A percentile compares a stretch with the other conserved stretches of the same genome.
Evolutionary conservation across 1,139 yeast genomes (phyloP).

Genomic region (Kodamaea ohmeri): DNA sequence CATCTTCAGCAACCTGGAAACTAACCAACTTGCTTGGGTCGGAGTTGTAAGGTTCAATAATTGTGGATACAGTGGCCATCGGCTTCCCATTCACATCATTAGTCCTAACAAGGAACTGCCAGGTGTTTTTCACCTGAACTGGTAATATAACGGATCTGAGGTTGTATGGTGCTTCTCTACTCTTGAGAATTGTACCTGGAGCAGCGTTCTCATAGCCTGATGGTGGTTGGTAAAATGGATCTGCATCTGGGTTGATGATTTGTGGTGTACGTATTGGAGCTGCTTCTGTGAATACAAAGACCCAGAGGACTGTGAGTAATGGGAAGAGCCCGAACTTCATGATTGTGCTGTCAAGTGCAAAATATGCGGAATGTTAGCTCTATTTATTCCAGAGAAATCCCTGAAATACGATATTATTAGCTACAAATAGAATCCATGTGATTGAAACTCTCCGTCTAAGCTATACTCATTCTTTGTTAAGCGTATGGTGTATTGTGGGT

Average conservation of each 20-base stretch:
- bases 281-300: not conserved
- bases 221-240: conserved; percentile 26
- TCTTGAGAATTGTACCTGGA: conserved; percentile 25
- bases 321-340: conserved; percentile 1
- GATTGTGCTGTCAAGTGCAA: not conserved
- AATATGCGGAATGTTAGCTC: not conserved
- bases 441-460: too few species aligned
- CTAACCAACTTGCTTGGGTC: conserved; percentile 29
- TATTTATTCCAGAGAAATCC: not conserved
- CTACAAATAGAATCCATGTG: not conserved
- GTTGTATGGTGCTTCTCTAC: conserved; percentile 23
- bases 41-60: conserved; percentile 32
- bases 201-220: conserved; percentile 21
- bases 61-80: conserved; percentile 29
- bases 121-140: conserved; percentile 17
- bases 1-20: conserved; percentile 36
- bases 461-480: too few species aligned
- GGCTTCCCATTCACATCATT: conserved; percentile 32
- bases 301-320: not conserved
- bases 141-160: conserved; percentile 18
- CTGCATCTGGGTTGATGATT: conserved; percentile 3
- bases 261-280: not conserved
- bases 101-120: conserved; percentile 35
- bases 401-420: too few species aligned
- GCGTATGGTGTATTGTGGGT: conserved; percentile 2